These are phyloP conservation scores for Chaetothyriales sp. DNA, from an alignment of 2,329 filamentous ascomycete genomes.

Conservation along the genomic window DNA sequence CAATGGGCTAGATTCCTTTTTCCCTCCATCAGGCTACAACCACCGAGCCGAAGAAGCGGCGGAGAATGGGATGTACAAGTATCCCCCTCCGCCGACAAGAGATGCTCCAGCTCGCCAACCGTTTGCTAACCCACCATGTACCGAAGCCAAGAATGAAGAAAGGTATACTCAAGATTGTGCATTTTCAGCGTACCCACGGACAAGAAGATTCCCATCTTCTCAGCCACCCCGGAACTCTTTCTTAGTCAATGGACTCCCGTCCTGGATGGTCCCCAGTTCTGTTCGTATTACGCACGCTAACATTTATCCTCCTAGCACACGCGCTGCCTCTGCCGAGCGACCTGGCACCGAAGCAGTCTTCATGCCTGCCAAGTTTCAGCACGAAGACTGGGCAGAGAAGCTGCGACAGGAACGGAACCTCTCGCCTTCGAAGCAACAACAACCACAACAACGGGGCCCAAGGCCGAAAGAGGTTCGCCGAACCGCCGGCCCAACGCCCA, in stretches of 20 bases:
- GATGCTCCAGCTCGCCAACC: neutral
- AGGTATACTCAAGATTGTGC: neutral
- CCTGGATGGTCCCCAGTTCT: conserved; percentile 18
- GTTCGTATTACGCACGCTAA: conserved; percentile 4
- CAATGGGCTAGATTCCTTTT: neutral
- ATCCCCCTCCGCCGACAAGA: neutral
- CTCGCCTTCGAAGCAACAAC: conserved; percentile 22
- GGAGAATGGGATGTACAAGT: neutral
- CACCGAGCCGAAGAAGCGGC: neutral
- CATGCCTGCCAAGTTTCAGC: conserved; percentile 24
- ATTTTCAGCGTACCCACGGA: neutral
- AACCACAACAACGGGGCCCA: conserved; percentile 17
- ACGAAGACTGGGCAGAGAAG: conserved; percentile 16
- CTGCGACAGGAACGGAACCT: conserved; percentile 20
- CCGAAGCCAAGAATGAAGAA: neutral
- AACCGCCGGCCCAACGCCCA: conserved; percentile 15
- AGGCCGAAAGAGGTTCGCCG: conserved; percentile 22
- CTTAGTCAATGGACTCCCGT: conserved; percentile 13
- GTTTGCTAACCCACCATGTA: neutral
- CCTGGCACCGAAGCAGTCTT: conserved; percentile 15
- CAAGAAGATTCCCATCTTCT: neutral
- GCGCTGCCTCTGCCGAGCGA: neutral
- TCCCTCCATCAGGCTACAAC: neutral
- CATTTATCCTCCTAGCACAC: neutral
- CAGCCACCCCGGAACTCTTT: conserved; percentile 1